These are phyloP conservation scores for Aspergillus sp. DNA, from an alignment of 2,329 filamentous ascomycete species.

Conservation along the genomic window DNA sequence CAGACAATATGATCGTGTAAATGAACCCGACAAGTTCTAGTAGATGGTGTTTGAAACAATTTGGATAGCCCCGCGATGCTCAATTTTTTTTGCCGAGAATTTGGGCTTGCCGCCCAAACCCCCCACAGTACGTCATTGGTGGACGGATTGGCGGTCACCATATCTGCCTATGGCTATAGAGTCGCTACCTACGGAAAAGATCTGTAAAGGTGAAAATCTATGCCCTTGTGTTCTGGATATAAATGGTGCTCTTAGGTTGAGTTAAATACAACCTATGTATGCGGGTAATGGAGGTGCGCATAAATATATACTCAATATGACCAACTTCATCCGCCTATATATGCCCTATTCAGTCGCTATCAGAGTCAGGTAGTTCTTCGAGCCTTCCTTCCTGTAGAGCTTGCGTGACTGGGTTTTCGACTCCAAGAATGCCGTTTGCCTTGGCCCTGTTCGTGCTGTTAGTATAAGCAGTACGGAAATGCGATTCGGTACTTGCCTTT, in stretches of 20 bases:
- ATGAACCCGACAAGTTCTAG: not conserved
- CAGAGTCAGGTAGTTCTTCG: constrained; percentile 64
- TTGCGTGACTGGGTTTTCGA: constrained; percentile 75
- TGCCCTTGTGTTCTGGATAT: not conserved
- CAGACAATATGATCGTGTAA: constrained; percentile 1
- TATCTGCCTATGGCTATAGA: not conserved
- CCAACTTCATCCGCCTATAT: not conserved
- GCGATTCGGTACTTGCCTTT: constrained; percentile 58
- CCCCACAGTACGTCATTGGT: constrained; percentile 16
- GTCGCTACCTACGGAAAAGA: not conserved
- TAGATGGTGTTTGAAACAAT: not conserved
- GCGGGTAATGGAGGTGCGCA: not conserved
- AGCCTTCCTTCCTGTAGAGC: constrained; percentile 70
- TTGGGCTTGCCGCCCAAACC: constrained; percentile 13
- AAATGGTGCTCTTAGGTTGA: not conserved
- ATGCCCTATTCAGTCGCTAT: constrained; percentile 29
- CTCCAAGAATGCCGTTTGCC: constrained; percentile 71
- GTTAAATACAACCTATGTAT: not conserved
- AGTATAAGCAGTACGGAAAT: constrained; percentile 16
- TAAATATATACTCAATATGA: not conserved
- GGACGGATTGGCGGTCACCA: not conserved
- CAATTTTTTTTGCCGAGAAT: constrained; percentile 36
- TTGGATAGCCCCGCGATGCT: constrained; percentile 28
- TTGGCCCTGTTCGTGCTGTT: constrained; percentile 53
- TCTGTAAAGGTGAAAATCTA: not conserved